phyloP scores from a whole-genome alignment of 2,329 filamentous ascomycete species.

The Sporothrix luriei region DNA sequence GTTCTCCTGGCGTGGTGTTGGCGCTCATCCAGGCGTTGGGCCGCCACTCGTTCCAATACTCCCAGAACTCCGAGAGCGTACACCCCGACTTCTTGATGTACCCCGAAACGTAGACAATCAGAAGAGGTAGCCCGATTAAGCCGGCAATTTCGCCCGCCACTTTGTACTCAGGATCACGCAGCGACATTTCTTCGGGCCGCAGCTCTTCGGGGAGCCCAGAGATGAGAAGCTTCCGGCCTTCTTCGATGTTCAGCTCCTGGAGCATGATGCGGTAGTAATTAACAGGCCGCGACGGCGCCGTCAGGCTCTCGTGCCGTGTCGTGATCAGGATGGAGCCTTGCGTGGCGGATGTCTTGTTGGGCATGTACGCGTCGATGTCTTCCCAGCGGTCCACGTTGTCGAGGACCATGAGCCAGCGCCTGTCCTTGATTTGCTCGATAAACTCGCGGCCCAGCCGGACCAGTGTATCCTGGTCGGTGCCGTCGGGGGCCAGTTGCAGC shows the following conservation, averaged over 20 bases:
- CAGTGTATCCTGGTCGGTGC: conserved; percentile 34
- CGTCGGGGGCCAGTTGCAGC: conserved; percentile 32
- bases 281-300: conserved; percentile 34
- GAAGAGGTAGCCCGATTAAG: conserved; percentile 31
- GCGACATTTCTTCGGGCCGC: conserved; percentile 30
- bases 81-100: conserved; percentile 34
- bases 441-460: conserved; percentile 33
- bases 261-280: conserved; percentile 34
- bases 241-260: conserved; percentile 31
- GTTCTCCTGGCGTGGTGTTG: neutral
- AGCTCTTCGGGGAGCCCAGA: conserved; percentile 33
- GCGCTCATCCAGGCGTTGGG: conserved; percentile 11
- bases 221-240: conserved; percentile 33
- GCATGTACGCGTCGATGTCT: conserved; percentile 34
- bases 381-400: conserved; percentile 36
- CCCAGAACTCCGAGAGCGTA: conserved; percentile 34
- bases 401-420: conserved; percentile 36
- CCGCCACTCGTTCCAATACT: conserved; percentile 36
- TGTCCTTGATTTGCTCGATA: conserved; percentile 31
- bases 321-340: conserved; percentile 35
- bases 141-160: conserved; percentile 32
- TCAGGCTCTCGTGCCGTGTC: conserved; percentile 33
- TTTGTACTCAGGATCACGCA: conserved; percentile 33
- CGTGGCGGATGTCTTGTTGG: conserved; percentile 32
- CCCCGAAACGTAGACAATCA: conserved; percentile 35